Percentiles rank a stretch among this genome's conserved stretches.
Evolutionary conservation across 78 protist species (phyloP).

Genomic region (Andalucia godoyi): DNA sequence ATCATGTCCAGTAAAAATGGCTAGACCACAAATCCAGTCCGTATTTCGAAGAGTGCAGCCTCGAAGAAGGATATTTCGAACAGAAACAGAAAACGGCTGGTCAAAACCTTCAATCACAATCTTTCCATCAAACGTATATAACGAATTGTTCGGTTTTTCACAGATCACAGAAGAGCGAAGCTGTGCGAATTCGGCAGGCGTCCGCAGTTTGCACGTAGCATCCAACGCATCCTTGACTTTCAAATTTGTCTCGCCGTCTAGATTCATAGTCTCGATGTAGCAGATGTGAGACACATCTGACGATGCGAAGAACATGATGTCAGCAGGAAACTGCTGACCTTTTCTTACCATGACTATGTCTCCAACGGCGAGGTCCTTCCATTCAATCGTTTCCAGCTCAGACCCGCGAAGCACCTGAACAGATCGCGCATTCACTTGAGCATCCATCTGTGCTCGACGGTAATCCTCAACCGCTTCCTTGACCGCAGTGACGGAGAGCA

Average conservation of each 20-base stretch:
- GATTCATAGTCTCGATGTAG: constrained; percentile 69
- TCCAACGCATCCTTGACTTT: too few species aligned
- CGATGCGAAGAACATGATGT: constrained; percentile 8
- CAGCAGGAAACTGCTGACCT: constrained; percentile 16
- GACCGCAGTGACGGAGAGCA: constrained; percentile 29
- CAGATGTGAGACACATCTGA: constrained; percentile 47
- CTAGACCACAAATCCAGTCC: constrained; percentile 35
- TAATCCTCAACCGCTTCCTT: constrained; percentile 52
- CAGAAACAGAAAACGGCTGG: background rate
- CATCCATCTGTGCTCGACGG: background rate
- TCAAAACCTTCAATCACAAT: constrained; percentile 15
- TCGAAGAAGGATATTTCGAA: constrained; percentile 3
- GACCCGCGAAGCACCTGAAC: too few species aligned
- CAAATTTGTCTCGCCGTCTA: constrained; percentile 68
- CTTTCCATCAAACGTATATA: constrained; percentile 50
- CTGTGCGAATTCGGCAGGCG: background rate
- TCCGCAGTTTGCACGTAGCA: too few species aligned
- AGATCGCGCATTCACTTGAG: too few species aligned
- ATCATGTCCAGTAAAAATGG: constrained; percentile 39
- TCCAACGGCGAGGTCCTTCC: constrained; percentile 3
- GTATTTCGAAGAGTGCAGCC: constrained; percentile 70
- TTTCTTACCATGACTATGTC: background rate
- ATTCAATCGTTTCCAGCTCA: too few species aligned
- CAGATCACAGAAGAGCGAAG: constrained; percentile 30
- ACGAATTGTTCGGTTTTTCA: constrained; percentile 31